phyloP scores from a whole-genome alignment of 176 grass and related monocot species.

The Neostapfia colusana region DNA sequence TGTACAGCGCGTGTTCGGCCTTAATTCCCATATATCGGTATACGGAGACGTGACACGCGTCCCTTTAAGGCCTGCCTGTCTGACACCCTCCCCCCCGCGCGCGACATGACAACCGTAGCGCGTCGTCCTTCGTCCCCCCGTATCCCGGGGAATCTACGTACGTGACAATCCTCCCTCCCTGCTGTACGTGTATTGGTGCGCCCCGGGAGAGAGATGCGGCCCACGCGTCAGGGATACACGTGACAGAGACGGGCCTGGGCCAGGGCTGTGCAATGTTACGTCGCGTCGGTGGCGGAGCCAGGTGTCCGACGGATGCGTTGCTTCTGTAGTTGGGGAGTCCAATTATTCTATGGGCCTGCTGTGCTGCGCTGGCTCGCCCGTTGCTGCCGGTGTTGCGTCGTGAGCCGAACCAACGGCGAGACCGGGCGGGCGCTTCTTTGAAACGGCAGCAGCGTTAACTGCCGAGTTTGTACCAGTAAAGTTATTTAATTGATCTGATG shows the following conservation, averaged over 20 bases:
- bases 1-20: not conserved
- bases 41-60: conserved; percentile 21
- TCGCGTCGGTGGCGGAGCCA: conserved; percentile 25
- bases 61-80: not conserved
- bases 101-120: conserved; percentile 38
- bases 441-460: not conserved
- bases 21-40: no score
- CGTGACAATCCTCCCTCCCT: conserved; percentile 29
- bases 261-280: conserved; percentile 42
- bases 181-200: not conserved
- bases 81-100: not conserved
- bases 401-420: not conserved
- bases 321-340: conserved; percentile 27
- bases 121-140: not conserved
- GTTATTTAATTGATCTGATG: not conserved
- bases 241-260: conserved; percentile 32
- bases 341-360: conserved; percentile 36
- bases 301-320: not conserved
- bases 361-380: no score
- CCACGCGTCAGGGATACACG: not conserved
- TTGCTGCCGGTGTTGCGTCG: not conserved
- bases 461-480: not conserved
- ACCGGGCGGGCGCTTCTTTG: not conserved
- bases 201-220: not conserved
- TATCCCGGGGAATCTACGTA: conserved; percentile 48